Percentiles rank a stretch among this genome's conserved stretches.
Evolutionary conservation across 306 rosid genomes (phyloP).

Genomic region (Ormosia semicastrata): DNA sequence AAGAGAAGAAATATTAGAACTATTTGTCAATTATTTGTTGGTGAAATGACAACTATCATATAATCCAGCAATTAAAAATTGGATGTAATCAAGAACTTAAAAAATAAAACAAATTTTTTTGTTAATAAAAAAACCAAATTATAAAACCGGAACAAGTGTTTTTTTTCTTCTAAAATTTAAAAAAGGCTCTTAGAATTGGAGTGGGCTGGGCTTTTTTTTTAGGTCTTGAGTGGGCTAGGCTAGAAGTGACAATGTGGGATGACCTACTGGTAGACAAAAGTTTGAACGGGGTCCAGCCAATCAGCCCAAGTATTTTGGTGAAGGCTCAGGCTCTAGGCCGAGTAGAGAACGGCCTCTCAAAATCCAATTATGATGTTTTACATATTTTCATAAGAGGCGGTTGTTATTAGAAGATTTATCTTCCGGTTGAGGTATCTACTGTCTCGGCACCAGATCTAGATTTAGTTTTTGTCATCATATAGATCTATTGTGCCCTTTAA

Average conservation of each 20-base stretch:
- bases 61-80: no score
- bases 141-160: no score
- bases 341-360: neutral
- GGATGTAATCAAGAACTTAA: neutral
- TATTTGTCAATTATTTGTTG: no score
- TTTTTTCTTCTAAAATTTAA: no score
- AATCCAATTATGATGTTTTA: neutral
- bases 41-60: no score
- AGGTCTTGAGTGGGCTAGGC: neutral
- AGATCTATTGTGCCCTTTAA: neutral
- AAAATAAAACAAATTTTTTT: no score
- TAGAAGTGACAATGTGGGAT: neutral
- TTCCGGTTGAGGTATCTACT: neutral
- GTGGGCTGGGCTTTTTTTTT: no score
- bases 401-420: neutral
- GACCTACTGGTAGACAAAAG: neutral
- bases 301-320: neutral
- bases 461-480: slow-evolving; percentile 18
- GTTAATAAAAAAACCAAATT: no score
- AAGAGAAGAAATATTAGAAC: no score
- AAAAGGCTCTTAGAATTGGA: no score
- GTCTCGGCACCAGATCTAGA: neutral
- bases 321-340: neutral
- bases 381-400: neutral
- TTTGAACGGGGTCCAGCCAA: neutral